Conservation (phyloP, 2,329 filamentous ascomycete genomes). For the Lizonia empirigonia region DNA sequence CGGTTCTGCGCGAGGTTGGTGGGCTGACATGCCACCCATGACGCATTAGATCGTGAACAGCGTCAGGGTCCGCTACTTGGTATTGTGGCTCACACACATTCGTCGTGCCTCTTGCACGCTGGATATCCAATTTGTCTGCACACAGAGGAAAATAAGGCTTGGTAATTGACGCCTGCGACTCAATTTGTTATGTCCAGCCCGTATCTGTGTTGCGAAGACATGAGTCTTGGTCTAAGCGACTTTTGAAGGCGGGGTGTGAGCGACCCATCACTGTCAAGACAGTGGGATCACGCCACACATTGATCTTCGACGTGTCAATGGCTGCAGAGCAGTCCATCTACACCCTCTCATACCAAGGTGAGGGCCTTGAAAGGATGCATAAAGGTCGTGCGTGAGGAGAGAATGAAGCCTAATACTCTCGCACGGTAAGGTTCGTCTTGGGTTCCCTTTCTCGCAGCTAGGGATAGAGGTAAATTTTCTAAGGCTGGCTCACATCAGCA, state of each 20-base stretch:
- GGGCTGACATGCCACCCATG: constrained; percentile 1
- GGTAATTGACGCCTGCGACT: background rate
- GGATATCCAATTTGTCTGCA: background rate
- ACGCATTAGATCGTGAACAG: constrained; percentile 8
- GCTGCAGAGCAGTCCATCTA: constrained; percentile 18
- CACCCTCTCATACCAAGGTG: constrained; percentile 30
- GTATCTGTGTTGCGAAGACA: constrained; percentile 48
- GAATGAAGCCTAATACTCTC: background rate
- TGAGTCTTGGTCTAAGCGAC: constrained; percentile 41
- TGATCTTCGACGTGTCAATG: constrained; percentile 31
- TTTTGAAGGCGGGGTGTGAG: constrained; percentile 34
- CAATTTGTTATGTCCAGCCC: constrained; percentile 32
- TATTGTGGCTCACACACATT: background rate
- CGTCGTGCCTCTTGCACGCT: background rate
- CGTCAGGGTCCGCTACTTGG: constrained; percentile 10
- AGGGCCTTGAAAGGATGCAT: constrained; percentile 25
- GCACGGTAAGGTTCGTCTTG: no score
- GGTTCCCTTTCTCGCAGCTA: no score
- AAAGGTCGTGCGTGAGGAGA: constrained; percentile 16
- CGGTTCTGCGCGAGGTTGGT: background rate
- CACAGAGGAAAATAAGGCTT: background rate
- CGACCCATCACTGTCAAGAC: constrained; percentile 26
- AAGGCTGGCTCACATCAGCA: background rate
- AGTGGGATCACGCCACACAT: constrained; percentile 27
- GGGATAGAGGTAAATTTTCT: background rate